These are phyloP conservation scores for Penicillium pulvis DNA, from an alignment of 495 filamentous ascomycete genomes.

Conservation along the genomic window DNA sequence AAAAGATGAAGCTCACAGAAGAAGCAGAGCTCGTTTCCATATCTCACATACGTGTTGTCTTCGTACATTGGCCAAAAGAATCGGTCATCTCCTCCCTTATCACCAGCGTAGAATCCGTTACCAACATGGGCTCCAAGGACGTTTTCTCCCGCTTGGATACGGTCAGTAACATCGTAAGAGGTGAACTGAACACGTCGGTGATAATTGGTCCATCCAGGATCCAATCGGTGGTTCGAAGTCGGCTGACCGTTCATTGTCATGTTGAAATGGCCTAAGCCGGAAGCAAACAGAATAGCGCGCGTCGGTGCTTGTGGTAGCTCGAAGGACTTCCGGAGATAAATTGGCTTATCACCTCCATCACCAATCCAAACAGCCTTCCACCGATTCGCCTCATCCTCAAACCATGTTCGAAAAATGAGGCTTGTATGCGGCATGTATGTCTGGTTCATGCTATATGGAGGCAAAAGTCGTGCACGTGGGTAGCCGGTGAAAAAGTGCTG, in stretches of 20 bases:
- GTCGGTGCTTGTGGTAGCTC: slow-evolving; percentile 12
- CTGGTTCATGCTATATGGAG: slow-evolving; percentile 36
- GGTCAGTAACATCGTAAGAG: slow-evolving; percentile 29
- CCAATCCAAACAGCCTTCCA: slow-evolving; percentile 38
- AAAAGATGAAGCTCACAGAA: slow-evolving; percentile 32
- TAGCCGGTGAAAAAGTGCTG: slow-evolving; percentile 32
- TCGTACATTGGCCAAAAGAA: slow-evolving; percentile 40
- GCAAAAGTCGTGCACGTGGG: slow-evolving; percentile 25
- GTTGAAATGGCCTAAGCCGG: slow-evolving; percentile 34
- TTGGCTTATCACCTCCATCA: slow-evolving; percentile 33
- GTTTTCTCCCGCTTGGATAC: slow-evolving; percentile 20
- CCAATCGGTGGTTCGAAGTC: slow-evolving; percentile 29
- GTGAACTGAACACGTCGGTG: slow-evolving; percentile 30
- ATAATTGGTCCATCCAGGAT: slow-evolving; percentile 37
- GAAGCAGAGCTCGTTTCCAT: slow-evolving; percentile 36
- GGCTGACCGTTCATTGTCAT: slow-evolving; percentile 27
- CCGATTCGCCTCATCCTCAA: slow-evolving; percentile 28
- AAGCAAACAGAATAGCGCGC: slow-evolving; percentile 28
- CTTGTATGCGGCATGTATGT: slow-evolving; percentile 35
- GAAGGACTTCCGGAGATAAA: slow-evolving; percentile 32
- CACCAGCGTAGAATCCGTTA: slow-evolving; percentile 35
- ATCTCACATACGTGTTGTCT: slow-evolving; percentile 34
- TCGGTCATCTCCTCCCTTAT: slow-evolving; percentile 29
- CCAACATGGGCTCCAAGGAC: slow-evolving; percentile 30
- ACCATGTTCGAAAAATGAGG: slow-evolving; percentile 36